Conservation (phyloP, 2,329 filamentous ascomycete species). For the Hypoxylon sp. region DNA sequence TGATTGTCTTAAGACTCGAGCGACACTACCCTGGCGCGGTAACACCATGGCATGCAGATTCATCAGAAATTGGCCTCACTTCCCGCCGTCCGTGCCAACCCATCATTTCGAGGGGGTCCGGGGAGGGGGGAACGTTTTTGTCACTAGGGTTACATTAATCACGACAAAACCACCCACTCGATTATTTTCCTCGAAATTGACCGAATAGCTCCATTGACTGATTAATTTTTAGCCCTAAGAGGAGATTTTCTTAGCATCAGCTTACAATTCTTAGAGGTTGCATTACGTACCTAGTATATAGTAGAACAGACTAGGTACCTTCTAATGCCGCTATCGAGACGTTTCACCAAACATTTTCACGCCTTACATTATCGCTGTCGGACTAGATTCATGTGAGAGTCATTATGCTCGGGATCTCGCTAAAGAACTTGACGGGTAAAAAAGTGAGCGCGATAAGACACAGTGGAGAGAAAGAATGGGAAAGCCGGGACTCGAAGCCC, state of each 20-base stretch:
- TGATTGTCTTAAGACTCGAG: constrained; percentile 12
- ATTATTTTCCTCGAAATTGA: constrained; percentile 44
- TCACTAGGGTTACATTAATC: constrained; percentile 41
- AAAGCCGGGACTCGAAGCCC: constrained; percentile 32
- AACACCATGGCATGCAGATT: constrained; percentile 38
- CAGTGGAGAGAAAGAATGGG: constrained; percentile 19
- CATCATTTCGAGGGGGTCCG: constrained; percentile 27
- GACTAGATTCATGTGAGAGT: neutral
- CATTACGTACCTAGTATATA: neutral
- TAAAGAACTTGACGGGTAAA: constrained; percentile 18
- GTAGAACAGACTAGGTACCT: neutral
- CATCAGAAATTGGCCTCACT: constrained; percentile 42
- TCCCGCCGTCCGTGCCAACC: constrained; percentile 40
- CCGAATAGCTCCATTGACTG: constrained; percentile 23
- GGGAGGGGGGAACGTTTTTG: constrained; percentile 25
- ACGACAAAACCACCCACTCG: constrained; percentile 38
- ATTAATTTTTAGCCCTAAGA: constrained; percentile 31
- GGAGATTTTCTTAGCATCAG: constrained; percentile 22
- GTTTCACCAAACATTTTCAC: neutral
- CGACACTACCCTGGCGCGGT: constrained; percentile 25
- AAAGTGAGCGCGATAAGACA: constrained; percentile 24
- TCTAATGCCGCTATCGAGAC: neutral
- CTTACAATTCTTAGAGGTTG: constrained; percentile 19
- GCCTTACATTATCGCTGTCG: neutral
- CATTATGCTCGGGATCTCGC: constrained; percentile 9